These are phyloP conservation scores for Kodamaea restingae DNA, from an alignment of 805 yeast genomes.

Conservation along the genomic window DNA sequence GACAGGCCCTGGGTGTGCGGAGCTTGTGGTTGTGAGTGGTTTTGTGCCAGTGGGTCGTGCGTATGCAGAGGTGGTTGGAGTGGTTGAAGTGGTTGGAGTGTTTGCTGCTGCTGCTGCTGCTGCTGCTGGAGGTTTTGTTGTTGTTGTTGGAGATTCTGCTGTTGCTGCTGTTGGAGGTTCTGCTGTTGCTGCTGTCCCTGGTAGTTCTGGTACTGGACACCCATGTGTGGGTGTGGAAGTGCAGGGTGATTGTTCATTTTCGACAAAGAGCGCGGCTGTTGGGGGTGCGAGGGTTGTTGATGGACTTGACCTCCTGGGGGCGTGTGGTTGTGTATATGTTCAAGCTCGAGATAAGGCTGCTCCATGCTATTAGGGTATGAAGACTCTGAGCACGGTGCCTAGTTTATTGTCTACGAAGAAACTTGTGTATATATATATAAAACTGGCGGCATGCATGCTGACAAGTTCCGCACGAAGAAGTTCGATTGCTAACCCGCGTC, in stretches of 20 bases:
- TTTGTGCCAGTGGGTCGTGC: slow-evolving; percentile 4
- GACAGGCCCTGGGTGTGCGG: slow-evolving; percentile 9
- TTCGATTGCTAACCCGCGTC: slow-evolving; percentile 5
- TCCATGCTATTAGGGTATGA: slow-evolving; percentile 12
- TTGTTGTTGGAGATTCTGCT: too few relatives aligned
- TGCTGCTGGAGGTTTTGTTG: too few relatives aligned
- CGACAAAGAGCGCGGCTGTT: slow-evolving; percentile 8
- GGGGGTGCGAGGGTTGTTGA: slow-evolving; percentile 3
- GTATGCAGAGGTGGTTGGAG: slow-evolving; percentile 8
- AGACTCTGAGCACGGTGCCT: slow-evolving; percentile 8
- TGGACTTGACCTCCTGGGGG: neutral
- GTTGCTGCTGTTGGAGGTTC: slow-evolving; percentile 6
- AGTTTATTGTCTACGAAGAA: slow-evolving; percentile 4
- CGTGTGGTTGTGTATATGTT: slow-evolving; percentile 7
- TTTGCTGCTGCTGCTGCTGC: slow-evolving; percentile 8
- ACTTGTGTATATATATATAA: slow-evolving; percentile 7
- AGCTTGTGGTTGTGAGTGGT: slow-evolving; percentile 6
- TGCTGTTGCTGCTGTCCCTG: slow-evolving; percentile 7
- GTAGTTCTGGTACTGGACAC: slow-evolving; percentile 1
- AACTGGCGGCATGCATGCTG: slow-evolving; percentile 4
- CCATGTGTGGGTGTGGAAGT: slow-evolving; percentile 9
- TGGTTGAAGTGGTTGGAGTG: slow-evolving; percentile 5
- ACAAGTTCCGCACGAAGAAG: neutral
- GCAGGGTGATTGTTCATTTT: slow-evolving; percentile 9
- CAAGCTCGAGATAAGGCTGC: slow-evolving; percentile 15